phyloP scores from a whole-genome alignment of 495 filamentous ascomycete genomes.

The Bacidia rubella region DNA sequence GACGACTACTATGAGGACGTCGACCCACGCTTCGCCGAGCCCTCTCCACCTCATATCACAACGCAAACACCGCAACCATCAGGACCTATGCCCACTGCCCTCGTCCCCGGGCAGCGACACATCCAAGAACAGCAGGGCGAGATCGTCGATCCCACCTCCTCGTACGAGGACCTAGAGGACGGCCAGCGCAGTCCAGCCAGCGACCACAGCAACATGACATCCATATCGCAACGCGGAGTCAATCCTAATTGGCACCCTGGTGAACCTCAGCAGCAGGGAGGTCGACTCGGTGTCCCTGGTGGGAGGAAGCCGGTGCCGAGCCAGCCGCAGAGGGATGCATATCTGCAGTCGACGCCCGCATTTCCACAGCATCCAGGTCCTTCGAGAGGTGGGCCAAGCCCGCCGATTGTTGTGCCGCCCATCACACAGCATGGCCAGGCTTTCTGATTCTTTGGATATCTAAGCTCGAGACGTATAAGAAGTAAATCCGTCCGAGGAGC shows the following conservation, averaged over 20 bases:
- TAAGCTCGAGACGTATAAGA: no score
- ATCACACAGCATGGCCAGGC: constrained; percentile 13
- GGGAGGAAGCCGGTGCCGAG: constrained; percentile 23
- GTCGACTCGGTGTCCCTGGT: constrained; percentile 15
- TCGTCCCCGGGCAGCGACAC: constrained; percentile 23
- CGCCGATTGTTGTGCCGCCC: constrained; percentile 1
- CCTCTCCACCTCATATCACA: constrained; percentile 10
- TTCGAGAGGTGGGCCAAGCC: constrained; percentile 8
- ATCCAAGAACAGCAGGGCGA: constrained; percentile 22
- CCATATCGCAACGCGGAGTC: constrained; percentile 68
- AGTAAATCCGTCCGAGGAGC: no score
- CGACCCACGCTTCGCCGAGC: constrained; percentile 66
- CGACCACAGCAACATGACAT: constrained; percentile 70
- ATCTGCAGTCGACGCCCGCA: constrained; percentile 60
- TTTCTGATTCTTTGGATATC: constrained; percentile 3
- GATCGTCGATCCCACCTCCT: constrained; percentile 19
- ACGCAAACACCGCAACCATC: constrained; percentile 10
- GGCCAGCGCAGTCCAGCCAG: constrained; percentile 59
- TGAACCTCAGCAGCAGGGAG: constrained; percentile 6
- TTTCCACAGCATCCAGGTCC: constrained; percentile 43
- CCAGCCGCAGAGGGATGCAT: constrained; percentile 37
- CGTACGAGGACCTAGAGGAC: constrained; percentile 45
- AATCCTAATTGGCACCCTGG: constrained; percentile 67
- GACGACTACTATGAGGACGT: constrained; percentile 84
- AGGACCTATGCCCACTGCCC: constrained; percentile 19